Conservation (phyloP, 495 filamentous ascomycete genomes). For the Parathielavia hyrcaniae region DNA sequence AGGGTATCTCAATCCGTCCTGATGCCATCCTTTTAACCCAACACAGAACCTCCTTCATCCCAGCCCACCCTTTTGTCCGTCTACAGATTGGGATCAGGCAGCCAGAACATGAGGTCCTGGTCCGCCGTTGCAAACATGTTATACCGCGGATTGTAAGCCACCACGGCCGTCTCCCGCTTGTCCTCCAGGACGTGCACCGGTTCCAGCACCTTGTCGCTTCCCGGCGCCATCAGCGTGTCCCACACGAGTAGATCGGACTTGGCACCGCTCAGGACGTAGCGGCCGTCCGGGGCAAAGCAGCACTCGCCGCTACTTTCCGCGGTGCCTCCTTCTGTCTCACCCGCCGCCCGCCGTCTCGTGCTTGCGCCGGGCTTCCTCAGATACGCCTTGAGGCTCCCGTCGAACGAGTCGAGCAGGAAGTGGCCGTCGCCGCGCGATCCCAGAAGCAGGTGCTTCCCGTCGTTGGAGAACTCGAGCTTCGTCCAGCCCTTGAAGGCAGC, state of each 20-base stretch:
- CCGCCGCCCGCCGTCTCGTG: slow-evolving; percentile 43
- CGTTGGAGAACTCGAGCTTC: slow-evolving; percentile 86
- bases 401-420: slow-evolving; percentile 84
- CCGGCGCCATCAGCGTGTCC: slow-evolving; percentile 59
- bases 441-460: slow-evolving; percentile 79
- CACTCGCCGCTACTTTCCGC: slow-evolving; percentile 63
- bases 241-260: slow-evolving; percentile 71
- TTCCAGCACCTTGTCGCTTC: slow-evolving; percentile 54
- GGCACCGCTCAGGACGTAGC: slow-evolving; percentile 75
- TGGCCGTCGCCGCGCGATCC: slow-evolving; percentile 76
- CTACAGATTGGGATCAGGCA: slow-evolving; percentile 63
- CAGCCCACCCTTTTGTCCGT: neutral
- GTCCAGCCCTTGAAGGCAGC: slow-evolving; percentile 61
- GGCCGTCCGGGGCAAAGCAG: slow-evolving; percentile 81
- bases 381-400: slow-evolving; percentile 65
- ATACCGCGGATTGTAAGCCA: slow-evolving; percentile 83
- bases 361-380: slow-evolving; percentile 41
- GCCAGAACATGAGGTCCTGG: slow-evolving; percentile 82
- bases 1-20: slow-evolving; percentile 21
- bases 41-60: neutral
- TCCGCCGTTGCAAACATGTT: slow-evolving; percentile 88
- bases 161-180: slow-evolving; percentile 59
- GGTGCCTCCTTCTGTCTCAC: slow-evolving; percentile 36
- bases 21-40: slow-evolving; percentile 24
- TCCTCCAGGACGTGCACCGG: slow-evolving; percentile 60